Evolutionary conservation across 345 rosid species (phyloP).

Genomic region (Pelargonium nanum): DNA sequence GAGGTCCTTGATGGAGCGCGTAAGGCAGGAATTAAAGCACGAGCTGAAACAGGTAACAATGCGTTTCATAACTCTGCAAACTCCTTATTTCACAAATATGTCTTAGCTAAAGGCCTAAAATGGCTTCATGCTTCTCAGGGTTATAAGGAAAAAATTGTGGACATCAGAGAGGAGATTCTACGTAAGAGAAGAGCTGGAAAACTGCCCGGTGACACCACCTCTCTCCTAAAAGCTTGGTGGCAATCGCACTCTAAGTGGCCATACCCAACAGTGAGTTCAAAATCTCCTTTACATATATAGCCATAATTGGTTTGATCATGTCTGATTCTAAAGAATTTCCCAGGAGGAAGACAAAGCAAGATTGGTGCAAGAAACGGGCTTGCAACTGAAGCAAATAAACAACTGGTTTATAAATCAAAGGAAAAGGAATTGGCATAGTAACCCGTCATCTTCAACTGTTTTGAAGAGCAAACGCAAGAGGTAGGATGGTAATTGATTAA

Average conservation of each 20-base stretch:
- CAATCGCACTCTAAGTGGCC: conserved; percentile 89
- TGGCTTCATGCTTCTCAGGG: conserved; percentile 25
- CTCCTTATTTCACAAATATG: not conserved
- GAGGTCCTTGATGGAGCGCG: conserved; percentile 85
- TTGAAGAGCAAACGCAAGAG: conserved; percentile 72
- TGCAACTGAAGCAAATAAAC: conserved; percentile 80
- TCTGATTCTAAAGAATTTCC: not conserved
- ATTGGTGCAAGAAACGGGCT: conserved; percentile 69
- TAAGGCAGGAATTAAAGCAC: conserved; percentile 73
- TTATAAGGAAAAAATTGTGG: conserved; percentile 83
- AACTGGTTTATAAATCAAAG: conserved; percentile 91
- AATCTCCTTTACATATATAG: not conserved
- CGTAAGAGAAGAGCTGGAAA: conserved; percentile 88
- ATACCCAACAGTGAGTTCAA: conserved; percentile 57
- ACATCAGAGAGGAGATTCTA: conserved; percentile 76
- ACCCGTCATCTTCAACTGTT: conserved; percentile 45
- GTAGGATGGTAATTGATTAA: conserved; percentile 20
- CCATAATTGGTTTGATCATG: not conserved
- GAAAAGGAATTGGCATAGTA: conserved; percentile 82
- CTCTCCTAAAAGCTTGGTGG: conserved; percentile 82
- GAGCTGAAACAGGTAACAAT: conserved; percentile 69
- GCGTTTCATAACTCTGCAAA: not conserved
- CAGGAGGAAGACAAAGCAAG: conserved; percentile 85
- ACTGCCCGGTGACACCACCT: conserved; percentile 80
- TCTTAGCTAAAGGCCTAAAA: not conserved